phyloP scores from a whole-genome alignment of 2,329 filamentous ascomycete genomes.

The Fusarium sp. region DNA sequence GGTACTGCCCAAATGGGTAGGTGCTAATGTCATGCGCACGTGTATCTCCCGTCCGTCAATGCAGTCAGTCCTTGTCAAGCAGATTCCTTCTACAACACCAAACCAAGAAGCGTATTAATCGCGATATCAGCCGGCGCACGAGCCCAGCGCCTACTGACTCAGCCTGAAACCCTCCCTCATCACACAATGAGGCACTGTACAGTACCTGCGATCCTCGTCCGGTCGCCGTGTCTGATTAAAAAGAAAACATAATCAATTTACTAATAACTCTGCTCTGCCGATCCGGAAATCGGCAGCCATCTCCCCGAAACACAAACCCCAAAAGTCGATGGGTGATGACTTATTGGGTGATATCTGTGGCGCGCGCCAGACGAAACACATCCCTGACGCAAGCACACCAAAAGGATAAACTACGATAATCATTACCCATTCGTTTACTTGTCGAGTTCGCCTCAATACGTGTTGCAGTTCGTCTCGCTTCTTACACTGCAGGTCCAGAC shows the following conservation, averaged over 20 bases:
- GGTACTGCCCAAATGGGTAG: conserved; percentile 33
- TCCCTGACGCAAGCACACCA: conserved; percentile 27
- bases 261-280: conserved; percentile 16
- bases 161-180: conserved; percentile 30
- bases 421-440: conserved; percentile 24
- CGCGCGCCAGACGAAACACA: conserved; percentile 48
- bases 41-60: conserved; percentile 27
- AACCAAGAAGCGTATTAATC: background rate
- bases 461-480: conserved; percentile 37
- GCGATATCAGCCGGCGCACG: conserved; percentile 1
- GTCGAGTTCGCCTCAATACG: conserved; percentile 35
- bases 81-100: background rate
- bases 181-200: conserved; percentile 7
- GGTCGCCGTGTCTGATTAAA: conserved; percentile 1
- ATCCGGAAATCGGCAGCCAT: conserved; percentile 35
- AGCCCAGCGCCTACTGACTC: conserved; percentile 19
- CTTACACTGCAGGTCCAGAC: conserved; percentile 25
- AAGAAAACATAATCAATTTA: background rate
- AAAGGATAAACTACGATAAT: conserved; percentile 12
- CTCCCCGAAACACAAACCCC: conserved; percentile 33
- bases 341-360: conserved; percentile 31
- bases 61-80: background rate
- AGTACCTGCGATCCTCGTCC: background rate
- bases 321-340: conserved; percentile 3
- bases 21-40: conserved; percentile 44